Conservation (phyloP, 306 rosid species). For the Ceratonia siliqua region DNA sequence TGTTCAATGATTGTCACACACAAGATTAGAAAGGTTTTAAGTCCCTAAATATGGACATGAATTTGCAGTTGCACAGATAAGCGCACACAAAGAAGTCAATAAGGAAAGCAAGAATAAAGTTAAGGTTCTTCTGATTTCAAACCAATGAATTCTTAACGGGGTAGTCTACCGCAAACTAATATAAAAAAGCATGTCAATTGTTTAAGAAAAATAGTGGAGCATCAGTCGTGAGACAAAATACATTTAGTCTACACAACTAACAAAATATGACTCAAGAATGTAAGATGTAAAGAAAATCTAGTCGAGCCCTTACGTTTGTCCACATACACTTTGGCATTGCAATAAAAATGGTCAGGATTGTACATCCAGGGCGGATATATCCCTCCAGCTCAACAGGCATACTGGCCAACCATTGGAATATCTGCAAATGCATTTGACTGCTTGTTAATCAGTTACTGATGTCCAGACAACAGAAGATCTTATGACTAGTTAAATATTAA, state of each 20-base stretch:
- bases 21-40: not conserved
- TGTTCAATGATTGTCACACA: not conserved
- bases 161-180: not conserved
- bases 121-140: not conserved
- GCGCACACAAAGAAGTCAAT: not conserved
- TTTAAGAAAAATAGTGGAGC: not conserved
- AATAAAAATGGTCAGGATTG: conserved; percentile 78
- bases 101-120: not conserved
- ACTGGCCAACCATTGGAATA: conserved; percentile 91
- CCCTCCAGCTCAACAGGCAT: conserved; percentile 99
- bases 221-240: not conserved
- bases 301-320: conserved; percentile 65
- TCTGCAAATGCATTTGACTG: conserved; percentile 54
- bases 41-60: not conserved
- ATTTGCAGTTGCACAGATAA: not conserved
- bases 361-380: conserved; percentile 97
- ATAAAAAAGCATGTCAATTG: conserved; percentile 4
- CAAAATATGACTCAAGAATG: conserved; percentile 1
- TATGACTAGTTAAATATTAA: conserved; percentile 56
- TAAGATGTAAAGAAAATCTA: conserved; percentile 20
- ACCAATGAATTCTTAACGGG: not conserved
- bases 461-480: conserved; percentile 16
- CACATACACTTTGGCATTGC: conserved; percentile 94
- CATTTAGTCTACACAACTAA: conserved; percentile 17
- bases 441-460: conserved; percentile 47